Evolutionary conservation across 495 filamentous ascomycete species (phyloP).

Genomic region (Saxispiralis lemnorum): DNA sequence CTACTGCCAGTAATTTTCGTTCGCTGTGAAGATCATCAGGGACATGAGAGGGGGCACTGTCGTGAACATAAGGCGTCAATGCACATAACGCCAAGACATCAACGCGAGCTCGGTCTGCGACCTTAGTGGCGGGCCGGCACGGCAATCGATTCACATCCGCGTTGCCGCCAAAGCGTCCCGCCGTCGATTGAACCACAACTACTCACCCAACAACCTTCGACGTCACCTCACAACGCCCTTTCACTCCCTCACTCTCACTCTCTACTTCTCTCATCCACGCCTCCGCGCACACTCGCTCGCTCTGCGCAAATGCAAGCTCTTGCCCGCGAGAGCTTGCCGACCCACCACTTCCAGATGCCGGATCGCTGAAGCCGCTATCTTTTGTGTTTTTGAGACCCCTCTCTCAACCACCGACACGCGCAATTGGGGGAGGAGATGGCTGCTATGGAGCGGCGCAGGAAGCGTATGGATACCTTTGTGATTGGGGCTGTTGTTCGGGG

Average conservation of each 20-base stretch:
- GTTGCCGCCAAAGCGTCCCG: neutral
- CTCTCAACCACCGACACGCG: constrained; percentile 8
- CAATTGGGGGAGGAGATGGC: constrained; percentile 5
- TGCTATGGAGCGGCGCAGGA: constrained; percentile 66
- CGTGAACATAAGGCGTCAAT: too few species aligned
- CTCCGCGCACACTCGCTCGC: too few species aligned
- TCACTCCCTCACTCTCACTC: too few species aligned
- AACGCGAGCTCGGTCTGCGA: too few species aligned
- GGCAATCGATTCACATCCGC: too few species aligned
- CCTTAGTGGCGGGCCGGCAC: too few species aligned
- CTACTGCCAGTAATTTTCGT: too few species aligned
- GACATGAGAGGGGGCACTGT: too few species aligned
- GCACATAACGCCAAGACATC: too few species aligned
- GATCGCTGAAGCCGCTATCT: constrained; percentile 5
- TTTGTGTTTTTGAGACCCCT: constrained; percentile 2
- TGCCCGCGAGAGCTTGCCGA: constrained; percentile 11
- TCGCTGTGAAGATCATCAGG: too few species aligned
- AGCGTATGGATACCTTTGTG: constrained; percentile 38
- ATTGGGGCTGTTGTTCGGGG: constrained; percentile 4
- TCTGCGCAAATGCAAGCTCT: constrained; percentile 18
- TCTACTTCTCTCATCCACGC: neutral
- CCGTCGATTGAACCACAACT: neutral
- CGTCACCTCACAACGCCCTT: neutral
- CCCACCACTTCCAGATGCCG: constrained; percentile 9
- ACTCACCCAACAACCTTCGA: neutral